Evolutionary conservation across 2,329 filamentous ascomycete genomes (phyloP), one percentile per base, ranked within the genome.

Genomic region (Tolypocladium ophioglossoides): DNA sequence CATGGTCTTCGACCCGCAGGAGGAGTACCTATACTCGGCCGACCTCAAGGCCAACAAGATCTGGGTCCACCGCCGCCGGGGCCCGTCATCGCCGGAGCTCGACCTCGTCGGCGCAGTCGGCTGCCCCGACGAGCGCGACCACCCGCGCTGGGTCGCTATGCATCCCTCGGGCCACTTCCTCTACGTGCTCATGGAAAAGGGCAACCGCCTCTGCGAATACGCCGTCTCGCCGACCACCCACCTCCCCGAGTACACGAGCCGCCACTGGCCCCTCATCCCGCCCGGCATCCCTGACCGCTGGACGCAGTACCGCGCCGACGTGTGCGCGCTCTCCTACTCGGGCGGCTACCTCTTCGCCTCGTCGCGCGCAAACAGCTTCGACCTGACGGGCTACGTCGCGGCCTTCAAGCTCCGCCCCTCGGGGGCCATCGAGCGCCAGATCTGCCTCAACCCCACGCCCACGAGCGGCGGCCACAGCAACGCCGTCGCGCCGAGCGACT

Each of bases 401-500:
- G 89, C 86, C 1, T 95, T 95, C 72, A 81, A 80, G 63, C 78
- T 95, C 50, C 77, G 78, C 2, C 76, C 81, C 1, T 78, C 76
- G 40, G 90, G 90, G 2, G 80, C 80, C 58, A 85, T 95, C 54
- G 86, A 91, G 74, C 72, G 78, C 46, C 89, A 94, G 74, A 80
- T 95, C 50, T 89, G 83, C 65, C 75, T 95, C 50, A 89, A 89
- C 64, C 89, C 90, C 0, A 95, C 90, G 2, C 87, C 89, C 2
- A 95, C 89, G 2, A 91, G 87, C 65, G 90, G 90, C 48, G 90
- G 90, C 0, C 90, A 95, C 70, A 91, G 86, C 57, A 95, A 95
- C 65, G 90, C 90, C 0, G 87, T 95, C n/a, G 80, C 82, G 55
- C 89, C 89, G 1, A 90, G 87, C 66, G 85, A 87, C 56, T 95